Evolutionary conservation across 805 yeast genomes (phyloP), one percentile per base, ranked within the genome.

Genomic region (Tetrapisispora taiwanensis): DNA sequence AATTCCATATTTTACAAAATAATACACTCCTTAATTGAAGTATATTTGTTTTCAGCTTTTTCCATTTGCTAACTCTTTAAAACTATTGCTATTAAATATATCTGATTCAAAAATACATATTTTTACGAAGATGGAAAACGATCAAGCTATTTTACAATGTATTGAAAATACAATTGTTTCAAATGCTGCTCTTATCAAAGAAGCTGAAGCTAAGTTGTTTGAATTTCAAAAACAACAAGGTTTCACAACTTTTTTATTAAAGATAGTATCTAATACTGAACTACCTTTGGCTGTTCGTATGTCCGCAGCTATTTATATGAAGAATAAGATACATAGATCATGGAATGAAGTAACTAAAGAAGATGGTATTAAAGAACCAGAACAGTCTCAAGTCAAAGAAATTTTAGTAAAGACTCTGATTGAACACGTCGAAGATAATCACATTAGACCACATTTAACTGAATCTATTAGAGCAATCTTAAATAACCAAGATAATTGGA

Each of bases 221-320:
- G 70, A 67, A 34, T 74, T 66, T 48, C 82, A 76, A 55, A 72
- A 71, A 48, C 75, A 73, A 48, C 71, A 75, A 1, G 83, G 83
- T 3, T 77, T 78, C 59, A 74, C 81, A 1, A 66, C 71, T 13
- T 75, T 75, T 54, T 65, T 78, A 39, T 62, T 79, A 26, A 75
- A 72, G 33, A 63, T 78, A 38, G 68, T 75, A 13, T 58, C 65
- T 9, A 81, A 78, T 51, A 59, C 59, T 3, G 61, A 67, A 4
- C 63, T 69, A 27, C 65, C 75, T 5, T 48, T 53, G 7, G 67
- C 68, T 12, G 70, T 77, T 41, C 70, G 78, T 47, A 66, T 75
- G 47, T 81, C 85, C 12, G 72, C 82, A 6, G 80, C 83, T 0
- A 81, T 84, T 6, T 81, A 76, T 56, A 75, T 81, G 60, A 84